Evolutionary conservation across 2,329 filamentous ascomycete genomes (phyloP).

Genomic region (Chrysoporthe puriensis): DNA sequence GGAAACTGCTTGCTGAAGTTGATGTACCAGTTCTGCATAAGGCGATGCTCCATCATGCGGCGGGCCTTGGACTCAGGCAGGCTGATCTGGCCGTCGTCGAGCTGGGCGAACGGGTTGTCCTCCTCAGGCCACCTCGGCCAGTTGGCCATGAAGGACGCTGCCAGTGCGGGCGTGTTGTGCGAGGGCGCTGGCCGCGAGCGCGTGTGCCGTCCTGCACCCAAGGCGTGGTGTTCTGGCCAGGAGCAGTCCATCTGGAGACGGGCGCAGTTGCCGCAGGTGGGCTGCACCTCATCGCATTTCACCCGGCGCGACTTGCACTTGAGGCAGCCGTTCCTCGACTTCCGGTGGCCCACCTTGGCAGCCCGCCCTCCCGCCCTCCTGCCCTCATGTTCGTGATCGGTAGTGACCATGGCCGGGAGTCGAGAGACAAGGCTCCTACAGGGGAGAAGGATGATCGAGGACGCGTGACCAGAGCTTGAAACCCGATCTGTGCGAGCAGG

Average conservation of each 20-base stretch:
- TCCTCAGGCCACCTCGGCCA: conserved; percentile 21
- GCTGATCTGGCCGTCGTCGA: conserved; percentile 19
- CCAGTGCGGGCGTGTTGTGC: conserved; percentile 9
- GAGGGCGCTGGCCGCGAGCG: conserved; percentile 16
- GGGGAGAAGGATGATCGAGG: no score
- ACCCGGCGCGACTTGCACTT: conserved; percentile 38
- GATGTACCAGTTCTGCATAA: conserved; percentile 35
- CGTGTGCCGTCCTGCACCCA: neutral
- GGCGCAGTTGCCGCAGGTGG: conserved; percentile 34
- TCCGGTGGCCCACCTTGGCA: conserved; percentile 37
- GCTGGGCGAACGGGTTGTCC: conserved; percentile 19
- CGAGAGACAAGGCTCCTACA: no score
- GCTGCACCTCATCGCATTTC: conserved; percentile 36
- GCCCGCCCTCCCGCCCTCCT: conserved; percentile 5
- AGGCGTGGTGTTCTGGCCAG: conserved; percentile 27
- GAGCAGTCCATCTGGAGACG: conserved; percentile 33
- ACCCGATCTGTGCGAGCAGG: no score
- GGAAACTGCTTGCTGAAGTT: conserved; percentile 30
- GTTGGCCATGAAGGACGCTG: conserved; percentile 9
- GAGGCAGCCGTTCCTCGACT: conserved; percentile 38
- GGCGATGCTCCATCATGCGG: conserved; percentile 35
- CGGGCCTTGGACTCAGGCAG: conserved; percentile 33
- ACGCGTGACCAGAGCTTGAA: no score
- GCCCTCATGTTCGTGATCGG: neutral
- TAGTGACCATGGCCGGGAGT: neutral